Evolutionary conservation across 2,329 filamentous ascomycete species (phyloP).

Genomic region (Rosellinia necatrix): DNA sequence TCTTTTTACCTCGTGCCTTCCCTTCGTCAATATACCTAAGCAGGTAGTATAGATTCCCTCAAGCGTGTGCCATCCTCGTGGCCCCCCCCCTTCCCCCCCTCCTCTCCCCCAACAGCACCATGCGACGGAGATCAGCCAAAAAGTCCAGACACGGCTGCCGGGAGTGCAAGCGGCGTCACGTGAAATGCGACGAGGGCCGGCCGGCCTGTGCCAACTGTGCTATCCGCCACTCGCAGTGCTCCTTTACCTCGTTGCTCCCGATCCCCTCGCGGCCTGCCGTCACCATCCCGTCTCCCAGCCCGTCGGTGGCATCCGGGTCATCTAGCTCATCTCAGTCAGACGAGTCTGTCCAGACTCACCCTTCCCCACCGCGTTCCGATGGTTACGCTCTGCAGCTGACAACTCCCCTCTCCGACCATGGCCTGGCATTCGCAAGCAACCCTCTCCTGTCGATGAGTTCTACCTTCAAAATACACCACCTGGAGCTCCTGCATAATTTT

Average conservation of each 20-base stretch:
- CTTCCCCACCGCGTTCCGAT: background rate
- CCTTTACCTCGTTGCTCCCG: constrained; percentile 31
- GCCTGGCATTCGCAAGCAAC: background rate
- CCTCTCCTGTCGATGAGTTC: constrained; percentile 15
- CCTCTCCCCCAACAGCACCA: background rate
- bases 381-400: background rate
- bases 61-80: background rate
- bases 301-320: background rate
- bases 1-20: no score
- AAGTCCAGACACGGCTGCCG: constrained; percentile 34
- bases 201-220: constrained; percentile 48
- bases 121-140: constrained; percentile 15
- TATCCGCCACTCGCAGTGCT: constrained; percentile 44
- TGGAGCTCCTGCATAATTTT: constrained; percentile 46
- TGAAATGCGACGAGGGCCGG: constrained; percentile 47
- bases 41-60: no score
- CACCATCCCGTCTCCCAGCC: background rate
- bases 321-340: background rate
- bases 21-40: no score
- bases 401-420: background rate
- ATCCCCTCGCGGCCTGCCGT: constrained; percentile 3
- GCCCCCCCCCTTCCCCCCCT: no score
- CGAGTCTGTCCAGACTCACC: background rate
- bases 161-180: constrained; percentile 31
- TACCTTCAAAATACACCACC: constrained; percentile 45